Conservation (phyloP, 2,329 filamentous ascomycete genomes). For the Ceratocystis cacaofunesta region DNA sequence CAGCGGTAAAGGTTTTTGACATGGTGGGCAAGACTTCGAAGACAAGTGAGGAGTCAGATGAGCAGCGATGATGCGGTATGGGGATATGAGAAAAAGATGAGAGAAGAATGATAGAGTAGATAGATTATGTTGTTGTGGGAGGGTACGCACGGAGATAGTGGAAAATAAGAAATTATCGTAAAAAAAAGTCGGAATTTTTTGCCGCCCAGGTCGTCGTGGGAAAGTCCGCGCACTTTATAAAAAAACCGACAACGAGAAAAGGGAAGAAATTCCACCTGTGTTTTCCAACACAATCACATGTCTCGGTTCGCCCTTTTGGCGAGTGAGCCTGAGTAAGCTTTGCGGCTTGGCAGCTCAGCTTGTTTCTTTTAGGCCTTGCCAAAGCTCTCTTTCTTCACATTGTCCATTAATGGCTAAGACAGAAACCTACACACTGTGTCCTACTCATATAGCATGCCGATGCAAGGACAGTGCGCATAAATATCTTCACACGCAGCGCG, state of each 20-base stretch:
- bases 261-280: too few species aligned
- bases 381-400: too few species aligned
- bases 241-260: too few species aligned
- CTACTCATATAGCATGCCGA: not conserved
- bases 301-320: not conserved
- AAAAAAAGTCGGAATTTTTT: not conserved
- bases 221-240: not conserved
- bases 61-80: not conserved
- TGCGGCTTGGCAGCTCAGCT: too few species aligned
- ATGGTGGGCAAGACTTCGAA: conserved; percentile 35
- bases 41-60: not conserved
- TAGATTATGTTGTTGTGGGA: too few species aligned
- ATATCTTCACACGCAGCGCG: not conserved
- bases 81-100: conserved; percentile 2
- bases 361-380: too few species aligned
- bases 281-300: not conserved
- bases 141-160: too few species aligned
- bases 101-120: conserved; percentile 6
- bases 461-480: not conserved
- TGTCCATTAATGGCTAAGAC: too few species aligned
- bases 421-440: not conserved
- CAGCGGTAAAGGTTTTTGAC: conserved; percentile 72
- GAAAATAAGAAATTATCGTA: conserved; percentile 7
- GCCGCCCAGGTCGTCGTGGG: not conserved
- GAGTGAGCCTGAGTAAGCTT: too few species aligned